Percentiles rank a stretch among this genome's conserved stretches.
Evolutionary conservation across 1,139 yeast species (phyloP).

Genomic region (Pichia sp.): DNA sequence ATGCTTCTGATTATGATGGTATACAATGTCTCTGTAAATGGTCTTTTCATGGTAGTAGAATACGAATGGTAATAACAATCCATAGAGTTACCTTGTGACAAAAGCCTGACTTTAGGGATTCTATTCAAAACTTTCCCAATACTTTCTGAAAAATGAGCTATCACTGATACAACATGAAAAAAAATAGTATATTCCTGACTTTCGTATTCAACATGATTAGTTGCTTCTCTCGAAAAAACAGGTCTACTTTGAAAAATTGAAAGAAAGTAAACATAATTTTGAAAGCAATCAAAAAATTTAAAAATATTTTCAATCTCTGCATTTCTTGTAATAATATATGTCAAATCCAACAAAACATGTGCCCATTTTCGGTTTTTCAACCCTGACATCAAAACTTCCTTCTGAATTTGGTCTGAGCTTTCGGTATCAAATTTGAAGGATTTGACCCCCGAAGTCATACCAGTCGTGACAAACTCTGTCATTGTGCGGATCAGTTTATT

Average conservation of each 20-base stretch:
- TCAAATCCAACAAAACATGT: constrained; percentile 77
- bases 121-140: constrained; percentile 42
- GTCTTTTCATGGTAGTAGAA: constrained; percentile 12
- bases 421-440: no score
- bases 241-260: constrained; percentile 76
- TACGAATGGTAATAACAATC: constrained; percentile 15
- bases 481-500: constrained; percentile 61
- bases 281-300: constrained; percentile 29
- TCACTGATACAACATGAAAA: constrained; percentile 67
- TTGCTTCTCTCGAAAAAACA: constrained; percentile 65
- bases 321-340: constrained; percentile 68
- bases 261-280: constrained; percentile 53
- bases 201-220: constrained; percentile 85
- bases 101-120: constrained; percentile 15
- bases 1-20: constrained; percentile 12
- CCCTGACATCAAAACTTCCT: constrained; percentile 23
- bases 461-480: constrained; percentile 54
- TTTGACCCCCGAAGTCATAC: constrained; percentile 29
- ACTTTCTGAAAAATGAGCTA: constrained; percentile 54
- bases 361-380: constrained; percentile 78
- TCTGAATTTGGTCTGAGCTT: neutral
- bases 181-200: constrained; percentile 77
- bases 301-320: constrained; percentile 29
- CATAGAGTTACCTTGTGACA: constrained; percentile 15
- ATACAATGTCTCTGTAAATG: constrained; percentile 16